Conservation (phyloP, 352 stramenopile genomes). For the Pythium coloratum region DNA sequence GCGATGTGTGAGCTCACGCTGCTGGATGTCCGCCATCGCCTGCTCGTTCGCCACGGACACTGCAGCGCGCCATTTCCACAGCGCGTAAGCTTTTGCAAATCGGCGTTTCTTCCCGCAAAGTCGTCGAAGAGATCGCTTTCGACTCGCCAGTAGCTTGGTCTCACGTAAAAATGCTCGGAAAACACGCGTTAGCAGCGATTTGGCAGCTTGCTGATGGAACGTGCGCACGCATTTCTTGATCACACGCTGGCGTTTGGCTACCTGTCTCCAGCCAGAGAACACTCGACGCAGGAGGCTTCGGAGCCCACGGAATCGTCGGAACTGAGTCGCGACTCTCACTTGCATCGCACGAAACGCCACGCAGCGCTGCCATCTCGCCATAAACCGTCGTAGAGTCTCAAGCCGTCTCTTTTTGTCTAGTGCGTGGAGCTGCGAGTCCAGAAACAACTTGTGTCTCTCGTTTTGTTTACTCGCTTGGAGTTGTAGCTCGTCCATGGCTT, state of each 20-base stretch:
- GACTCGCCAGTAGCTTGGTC: not conserved
- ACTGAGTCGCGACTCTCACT: slow-evolving; percentile 9
- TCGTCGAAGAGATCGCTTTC: not conserved
- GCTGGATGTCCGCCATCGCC: slow-evolving; percentile 5
- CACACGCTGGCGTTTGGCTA: not conserved
- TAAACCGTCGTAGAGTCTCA: slow-evolving; percentile 18
- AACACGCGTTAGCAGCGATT: not conserved
- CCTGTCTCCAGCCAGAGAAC: slow-evolving; percentile 2
- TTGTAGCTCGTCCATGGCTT: slow-evolving; percentile 36
- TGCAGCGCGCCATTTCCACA: slow-evolving; percentile 4
- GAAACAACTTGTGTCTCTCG: slow-evolving; percentile 24
- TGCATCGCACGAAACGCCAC: slow-evolving; percentile 13
- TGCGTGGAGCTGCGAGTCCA: slow-evolving; percentile 24
- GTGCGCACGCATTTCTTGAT: not conserved
- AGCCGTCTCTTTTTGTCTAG: slow-evolving; percentile 21
- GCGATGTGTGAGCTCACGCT: slow-evolving; percentile 28
- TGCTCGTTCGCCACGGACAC: slow-evolving; percentile 6
- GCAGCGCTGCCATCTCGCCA: slow-evolving; percentile 25
- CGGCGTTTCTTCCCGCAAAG: too few relatives aligned
- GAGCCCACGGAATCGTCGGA: not conserved
- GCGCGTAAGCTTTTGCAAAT: not conserved
- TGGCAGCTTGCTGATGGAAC: too few relatives aligned
- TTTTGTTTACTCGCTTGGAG: slow-evolving; percentile 27
- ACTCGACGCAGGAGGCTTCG: not conserved
- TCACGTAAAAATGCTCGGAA: not conserved